Evolutionary conservation across 495 filamentous ascomycete species (phyloP), one percentile per base, ranked within the genome.

Genomic region (Cryomyces minteri): DNA sequence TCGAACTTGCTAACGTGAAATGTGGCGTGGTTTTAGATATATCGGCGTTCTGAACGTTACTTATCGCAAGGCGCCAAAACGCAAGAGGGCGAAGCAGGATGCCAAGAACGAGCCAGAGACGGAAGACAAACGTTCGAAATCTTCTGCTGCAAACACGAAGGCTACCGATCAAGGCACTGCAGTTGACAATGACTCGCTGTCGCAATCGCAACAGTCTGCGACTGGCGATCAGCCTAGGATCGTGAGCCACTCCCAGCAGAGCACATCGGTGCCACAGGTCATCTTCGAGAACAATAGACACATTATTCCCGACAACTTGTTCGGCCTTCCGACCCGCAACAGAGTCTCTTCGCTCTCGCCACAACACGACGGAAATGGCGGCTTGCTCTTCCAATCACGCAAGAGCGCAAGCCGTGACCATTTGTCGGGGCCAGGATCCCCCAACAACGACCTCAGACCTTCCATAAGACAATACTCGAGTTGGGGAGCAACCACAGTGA

Each of bases 41-140:
- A 95, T 98, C 49, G 90, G 90, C 18, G 90, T 98, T 38, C 66
- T 98, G 36, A 98, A 98, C 58, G 90, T 96, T 10, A 95, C 90
- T 0, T 95, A 88, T 60, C 86, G 87, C 25, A 94, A 92, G 61
- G 79, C 75, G 37, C 65, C 74, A 5, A 84, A 85, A 42, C 74
- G 71, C 32, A 73, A 72, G 51, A 84, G 79, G 49, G 55, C 54
- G 4, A 47, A 46, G 38, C 37, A 43, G 30, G 41, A 30, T 6
- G 29, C 8, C 36, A 56, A 54, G 39, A 42, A 46, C 10, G 47
- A 40, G 34, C 39, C 14, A 48, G 48, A 43, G 33, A 32, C 41
- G 6, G 41, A 39, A 9, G 34, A 9, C 12, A 3, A 37, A 9
- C 34, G 34, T 12, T 37, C 34, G 9, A 37, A 9, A 12, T 25